Evolutionary conservation across 2,329 filamentous ascomycete genomes (phyloP), one percentile per base, ranked within the genome.

Genomic region (Aspergillus amoenus): DNA sequence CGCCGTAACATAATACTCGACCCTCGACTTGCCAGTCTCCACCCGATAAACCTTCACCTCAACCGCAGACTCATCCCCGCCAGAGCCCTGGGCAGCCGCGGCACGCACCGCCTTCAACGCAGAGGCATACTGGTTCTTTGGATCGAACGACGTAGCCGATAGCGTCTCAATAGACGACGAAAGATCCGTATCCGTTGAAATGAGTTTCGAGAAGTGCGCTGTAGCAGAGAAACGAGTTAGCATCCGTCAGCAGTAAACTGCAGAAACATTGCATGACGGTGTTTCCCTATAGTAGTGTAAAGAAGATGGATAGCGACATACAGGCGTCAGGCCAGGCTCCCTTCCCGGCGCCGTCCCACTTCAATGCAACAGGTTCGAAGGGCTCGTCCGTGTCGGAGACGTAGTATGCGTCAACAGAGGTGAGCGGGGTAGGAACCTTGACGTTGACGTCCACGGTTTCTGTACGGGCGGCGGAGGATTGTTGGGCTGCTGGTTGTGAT

Each of bases 341-440:
- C 52, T 62, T 61, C 24, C 57, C 54, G 13, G 73, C 73, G 1
- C 66, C 71, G 37, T 72, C 66, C 72, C 83, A 90, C 63, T 79
- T 81, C 64, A 96, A 72, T 52, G 83, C 85, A 5, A 96, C 90
- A 3, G 86, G 85, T 71, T 89, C 86, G 73, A 96, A 96, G 4
- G 88, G 87, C 79, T 95, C 91, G 71, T 96, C 92, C 30, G 90
- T 86, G 58, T 96, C 93, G 60, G 88, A 94, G 15, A 84, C 74
- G 73, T 94, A 96, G 69, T 88, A 87, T 43, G 81, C 82, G 56
- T 88, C 79, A 50, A 82, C 76, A 49, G 81, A 78, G 54, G 76
- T 73, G 52, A 93, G 79, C 3, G 76, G 74, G 49, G 78, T 74
- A 6, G 92, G 90, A 52, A 92, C 81, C 73, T 51, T 82, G 79